phyloP scores from a whole-genome alignment of 257 asterid species.

The Ballota nigra region DNA sequence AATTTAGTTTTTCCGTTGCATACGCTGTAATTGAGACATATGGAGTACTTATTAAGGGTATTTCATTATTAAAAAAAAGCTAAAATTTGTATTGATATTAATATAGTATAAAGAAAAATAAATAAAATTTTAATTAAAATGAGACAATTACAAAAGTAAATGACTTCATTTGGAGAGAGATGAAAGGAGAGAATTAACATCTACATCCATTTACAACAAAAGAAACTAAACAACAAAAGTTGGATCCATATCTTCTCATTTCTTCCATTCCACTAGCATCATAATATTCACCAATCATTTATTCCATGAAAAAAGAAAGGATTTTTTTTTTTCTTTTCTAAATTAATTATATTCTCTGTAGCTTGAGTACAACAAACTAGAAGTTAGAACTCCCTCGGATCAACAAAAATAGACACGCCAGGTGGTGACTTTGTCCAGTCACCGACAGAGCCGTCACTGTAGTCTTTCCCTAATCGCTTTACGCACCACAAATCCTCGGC shows the following conservation, averaged over 20 bases:
- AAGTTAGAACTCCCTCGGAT: conserved; percentile 67
- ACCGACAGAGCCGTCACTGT: conserved; percentile 71
- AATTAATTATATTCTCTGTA: conserved; percentile 9
- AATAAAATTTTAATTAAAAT: no score
- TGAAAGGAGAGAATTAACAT: neutral
- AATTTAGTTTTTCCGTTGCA: no score
- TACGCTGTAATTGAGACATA: no score
- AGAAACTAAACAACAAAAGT: conserved; percentile 39
- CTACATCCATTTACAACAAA: conserved; percentile 46
- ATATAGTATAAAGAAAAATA: no score
- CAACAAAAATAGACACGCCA: conserved; percentile 79
- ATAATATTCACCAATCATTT: neutral
- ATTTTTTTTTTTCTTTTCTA: no score
- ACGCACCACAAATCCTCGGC: conserved; percentile 91
- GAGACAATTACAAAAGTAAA: no score
- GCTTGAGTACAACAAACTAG: conserved; percentile 6
- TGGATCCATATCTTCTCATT: conserved; percentile 35
- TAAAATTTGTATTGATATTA: no score
- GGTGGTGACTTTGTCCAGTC: conserved; percentile 91
- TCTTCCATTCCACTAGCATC: conserved; percentile 25
- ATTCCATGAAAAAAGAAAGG: neutral
- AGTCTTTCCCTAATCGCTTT: conserved; percentile 67
- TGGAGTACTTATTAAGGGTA: no score
- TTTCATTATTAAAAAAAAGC: no score
- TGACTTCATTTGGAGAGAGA: no score